Evolutionary conservation across 2,329 filamentous ascomycete genomes (phyloP).

Genomic region (Periconia sp.): DNA sequence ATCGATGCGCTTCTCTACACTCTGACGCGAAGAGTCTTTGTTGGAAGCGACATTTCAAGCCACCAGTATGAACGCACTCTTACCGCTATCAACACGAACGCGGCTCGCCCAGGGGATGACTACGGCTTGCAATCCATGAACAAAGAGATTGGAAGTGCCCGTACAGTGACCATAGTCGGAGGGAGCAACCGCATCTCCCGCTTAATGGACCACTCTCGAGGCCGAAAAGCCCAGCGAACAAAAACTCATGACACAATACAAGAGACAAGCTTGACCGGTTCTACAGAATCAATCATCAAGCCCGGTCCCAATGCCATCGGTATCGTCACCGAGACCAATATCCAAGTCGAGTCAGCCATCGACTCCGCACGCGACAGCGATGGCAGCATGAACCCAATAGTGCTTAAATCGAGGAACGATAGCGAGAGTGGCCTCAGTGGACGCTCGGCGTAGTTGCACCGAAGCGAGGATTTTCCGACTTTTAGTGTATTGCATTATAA

Average conservation of each 20-base stretch:
- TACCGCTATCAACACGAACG: conserved; percentile 28
- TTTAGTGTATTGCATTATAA: neutral
- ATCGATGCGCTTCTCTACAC: conserved; percentile 52
- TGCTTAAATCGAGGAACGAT: conserved; percentile 14
- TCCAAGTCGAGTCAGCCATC: conserved; percentile 35
- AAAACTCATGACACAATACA: conserved; percentile 17
- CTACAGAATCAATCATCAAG: conserved; percentile 43
- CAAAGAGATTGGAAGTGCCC: conserved; percentile 36
- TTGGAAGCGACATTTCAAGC: conserved; percentile 38
- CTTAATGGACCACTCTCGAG: conserved; percentile 27
- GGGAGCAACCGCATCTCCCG: conserved; percentile 36
- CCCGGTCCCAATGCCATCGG: conserved; percentile 26
- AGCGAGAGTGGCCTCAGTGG: conserved; percentile 14
- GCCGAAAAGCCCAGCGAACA: neutral
- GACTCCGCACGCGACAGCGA: conserved; percentile 21
- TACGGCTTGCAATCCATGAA: conserved; percentile 38
- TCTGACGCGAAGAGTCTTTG: conserved; percentile 49
- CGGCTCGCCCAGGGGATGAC: conserved; percentile 31
- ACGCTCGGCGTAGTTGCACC: too few species aligned
- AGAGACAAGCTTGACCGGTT: conserved; percentile 36
- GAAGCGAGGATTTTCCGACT: too few species aligned
- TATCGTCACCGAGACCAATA: conserved; percentile 42
- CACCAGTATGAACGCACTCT: conserved; percentile 30
- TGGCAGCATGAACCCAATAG: conserved; percentile 1
- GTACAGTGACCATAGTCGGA: conserved; percentile 44